Percentiles rank a stretch among this genome's conserved stretches.
These are phyloP conservation scores for Echinochloa phyllopogon DNA, from an alignment of 176 grass and related monocot genomes.

Conservation along the genomic window DNA sequence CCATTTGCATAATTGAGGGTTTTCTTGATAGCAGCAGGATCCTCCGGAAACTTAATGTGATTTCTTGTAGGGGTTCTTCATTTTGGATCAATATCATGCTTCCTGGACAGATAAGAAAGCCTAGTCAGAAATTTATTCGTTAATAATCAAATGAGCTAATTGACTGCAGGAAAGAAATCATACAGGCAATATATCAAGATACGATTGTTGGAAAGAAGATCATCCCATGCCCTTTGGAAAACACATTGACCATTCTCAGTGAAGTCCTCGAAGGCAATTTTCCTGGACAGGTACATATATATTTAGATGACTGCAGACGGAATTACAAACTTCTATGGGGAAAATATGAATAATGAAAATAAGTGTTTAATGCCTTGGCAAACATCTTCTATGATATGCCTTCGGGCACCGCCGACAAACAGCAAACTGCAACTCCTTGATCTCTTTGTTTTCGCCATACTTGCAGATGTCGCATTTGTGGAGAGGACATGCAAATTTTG, in stretches of 20 bases:
- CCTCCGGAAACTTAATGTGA: constrained; percentile 70
- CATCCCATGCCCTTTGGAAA: constrained; percentile 63
- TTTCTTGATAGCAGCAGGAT: constrained; percentile 41
- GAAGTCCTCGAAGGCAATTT: constrained; percentile 55
- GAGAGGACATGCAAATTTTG: constrained; percentile 65
- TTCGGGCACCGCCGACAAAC: constrained; percentile 72
- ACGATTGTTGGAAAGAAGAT: constrained; percentile 69
- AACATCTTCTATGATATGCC: constrained; percentile 83
- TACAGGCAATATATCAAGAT: constrained; percentile 86
- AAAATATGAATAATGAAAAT: constrained; percentile 6
- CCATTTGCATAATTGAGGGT: constrained; percentile 31
- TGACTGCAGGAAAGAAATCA: constrained; percentile 27
- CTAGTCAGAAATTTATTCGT: background rate
- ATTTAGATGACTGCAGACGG: background rate
- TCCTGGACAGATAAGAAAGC: constrained; percentile 51
- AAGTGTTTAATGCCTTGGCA: constrained; percentile 59
- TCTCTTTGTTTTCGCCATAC: constrained; percentile 64
- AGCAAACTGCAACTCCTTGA: constrained; percentile 61
- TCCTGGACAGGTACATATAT: constrained; percentile 30
- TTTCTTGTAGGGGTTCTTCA: constrained; percentile 53
- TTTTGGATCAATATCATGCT: constrained; percentile 61
- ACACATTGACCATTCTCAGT: constrained; percentile 54
- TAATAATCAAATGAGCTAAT: constrained; percentile 16
- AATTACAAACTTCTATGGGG: background rate
- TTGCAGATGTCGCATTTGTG: constrained; percentile 71